A percentile compares a stretch with the other conserved stretches of the same genome.
Conservation (phyloP, 352 stramenopile species). For the Halophytophthora batemanensis region DNA sequence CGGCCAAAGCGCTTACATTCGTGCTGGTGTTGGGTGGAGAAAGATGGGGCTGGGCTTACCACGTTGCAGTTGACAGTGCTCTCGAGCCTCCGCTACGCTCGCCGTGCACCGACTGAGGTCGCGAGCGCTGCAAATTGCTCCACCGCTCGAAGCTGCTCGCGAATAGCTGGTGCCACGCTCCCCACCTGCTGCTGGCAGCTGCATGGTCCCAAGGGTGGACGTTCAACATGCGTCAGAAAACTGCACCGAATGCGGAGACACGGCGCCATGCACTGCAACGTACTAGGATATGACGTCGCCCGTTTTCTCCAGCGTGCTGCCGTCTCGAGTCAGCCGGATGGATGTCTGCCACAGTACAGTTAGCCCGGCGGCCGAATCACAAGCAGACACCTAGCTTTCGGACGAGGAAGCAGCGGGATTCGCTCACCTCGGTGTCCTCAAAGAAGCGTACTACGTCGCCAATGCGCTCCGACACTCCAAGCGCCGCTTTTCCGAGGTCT, state of each 20-base stretch:
- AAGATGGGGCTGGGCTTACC: background rate
- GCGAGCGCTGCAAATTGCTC: conserved; percentile 14
- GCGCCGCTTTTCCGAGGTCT: conserved; percentile 25
- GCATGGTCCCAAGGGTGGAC: background rate
- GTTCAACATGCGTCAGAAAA: background rate
- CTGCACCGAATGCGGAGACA: too few species aligned
- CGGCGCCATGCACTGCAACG: conserved; percentile 1
- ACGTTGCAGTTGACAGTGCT: background rate
- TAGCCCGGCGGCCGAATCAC: too few species aligned
- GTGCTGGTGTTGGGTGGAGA: background rate
- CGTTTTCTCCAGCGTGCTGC: conserved; percentile 7
- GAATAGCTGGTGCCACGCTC: conserved; percentile 28
- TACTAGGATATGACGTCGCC: conserved; percentile 36
- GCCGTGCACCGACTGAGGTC: background rate
- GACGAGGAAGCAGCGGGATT: background rate
- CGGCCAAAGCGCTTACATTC: too few species aligned
- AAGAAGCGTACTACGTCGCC: conserved; percentile 37
- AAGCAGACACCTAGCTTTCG: background rate
- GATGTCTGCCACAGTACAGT: conserved; percentile 4
- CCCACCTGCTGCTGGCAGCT: conserved; percentile 38
- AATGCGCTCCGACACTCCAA: conserved; percentile 22
- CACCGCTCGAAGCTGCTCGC: conserved; percentile 31
- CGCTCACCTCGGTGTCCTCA: conserved; percentile 29
- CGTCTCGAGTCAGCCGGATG: conserved; percentile 10
- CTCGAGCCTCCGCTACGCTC: background rate